Evolutionary conservation across 371 early-diverging fungal species (phyloP), one percentile per base, ranked within the genome.

Genomic region (Rhizopus arrhizus): DNA sequence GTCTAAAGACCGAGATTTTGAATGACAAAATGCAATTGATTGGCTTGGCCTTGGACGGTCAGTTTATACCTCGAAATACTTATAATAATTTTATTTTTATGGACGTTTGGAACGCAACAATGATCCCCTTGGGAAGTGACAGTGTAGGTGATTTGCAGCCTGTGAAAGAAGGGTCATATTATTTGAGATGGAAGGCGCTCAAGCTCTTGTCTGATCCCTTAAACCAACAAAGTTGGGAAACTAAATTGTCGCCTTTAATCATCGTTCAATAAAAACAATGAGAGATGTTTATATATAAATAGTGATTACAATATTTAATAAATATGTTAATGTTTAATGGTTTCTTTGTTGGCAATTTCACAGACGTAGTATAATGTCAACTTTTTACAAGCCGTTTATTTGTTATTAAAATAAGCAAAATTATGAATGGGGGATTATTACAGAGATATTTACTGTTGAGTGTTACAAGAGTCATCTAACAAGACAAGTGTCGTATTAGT

Each of bases 151-250:
- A 67, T 4, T 28, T 46, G 1, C 47, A 50, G 3, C 32, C 46
- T 11, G 35, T 67, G 5, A 10, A 52, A 13, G 12, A 43, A 3
- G 67, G 67, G 0, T 34, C 48, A 16, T 67, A 67, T 54, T 54
- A 58, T 34, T 55, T 67, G 41, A 48, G 43, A 55, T 67, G 56
- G 46, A 67, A 59, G 46, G 67, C 62, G 9, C 52, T 62, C 9
- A 58, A 52, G 35, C 29, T 67, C 4, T 33, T 67, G 47, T 62
- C 67, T 5, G 59, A 62, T 62, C 56, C 67, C 40, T 5, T 33
- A 11, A 16, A n/a, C 3, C 32, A 40, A 22, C 51, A 55, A 3
- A 62, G 67, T 31, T 67, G 67, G 67, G 51, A 51, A 28, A 55
- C 56, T 11, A 15, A 41, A 29, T 4, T 59, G 3, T 67, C 67